These are phyloP conservation scores for Podosphaera aphanis DNA, from an alignment of 2,329 filamentous ascomycete genomes.

Conservation along the genomic window DNA sequence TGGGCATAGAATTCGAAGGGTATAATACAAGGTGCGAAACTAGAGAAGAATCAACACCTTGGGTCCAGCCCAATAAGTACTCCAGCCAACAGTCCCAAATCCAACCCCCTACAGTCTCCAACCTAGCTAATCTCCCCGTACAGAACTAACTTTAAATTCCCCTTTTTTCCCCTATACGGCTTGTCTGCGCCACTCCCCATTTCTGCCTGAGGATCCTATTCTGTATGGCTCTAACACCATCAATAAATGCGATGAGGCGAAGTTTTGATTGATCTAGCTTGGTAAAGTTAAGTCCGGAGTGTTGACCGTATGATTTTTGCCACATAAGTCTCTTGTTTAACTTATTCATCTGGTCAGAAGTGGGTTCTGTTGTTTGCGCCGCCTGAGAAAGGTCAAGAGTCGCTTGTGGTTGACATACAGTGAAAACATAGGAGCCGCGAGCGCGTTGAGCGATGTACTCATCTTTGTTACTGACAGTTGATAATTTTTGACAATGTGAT, in stretches of 20 bases:
- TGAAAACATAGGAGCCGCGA: not conserved
- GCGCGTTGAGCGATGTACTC: not conserved
- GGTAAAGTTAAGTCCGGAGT: not conserved
- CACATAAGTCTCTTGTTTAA: not conserved
- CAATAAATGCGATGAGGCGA: not conserved
- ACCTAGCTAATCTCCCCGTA: no score
- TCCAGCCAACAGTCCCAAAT: no score
- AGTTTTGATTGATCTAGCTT: not conserved
- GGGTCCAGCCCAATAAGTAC: no score
- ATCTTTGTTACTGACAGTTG: not conserved
- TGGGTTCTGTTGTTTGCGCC: not conserved
- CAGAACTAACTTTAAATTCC: no score
- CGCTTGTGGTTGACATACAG: not conserved
- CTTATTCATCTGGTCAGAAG: not conserved
- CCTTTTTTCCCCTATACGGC: no score
- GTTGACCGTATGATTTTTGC: not conserved
- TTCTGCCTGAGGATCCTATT: no score
- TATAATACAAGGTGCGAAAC: no score
- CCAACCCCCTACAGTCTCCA: no score
- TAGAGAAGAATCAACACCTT: no score
- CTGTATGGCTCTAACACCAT: no score
- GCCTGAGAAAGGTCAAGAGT: not conserved
- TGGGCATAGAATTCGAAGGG: no score
- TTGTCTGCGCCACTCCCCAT: no score
- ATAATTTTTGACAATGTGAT: not conserved